Evolutionary conservation across 2,329 filamentous ascomycete species (phyloP), one percentile per base, ranked within the genome.

Genomic region (Exophiala sp.): DNA sequence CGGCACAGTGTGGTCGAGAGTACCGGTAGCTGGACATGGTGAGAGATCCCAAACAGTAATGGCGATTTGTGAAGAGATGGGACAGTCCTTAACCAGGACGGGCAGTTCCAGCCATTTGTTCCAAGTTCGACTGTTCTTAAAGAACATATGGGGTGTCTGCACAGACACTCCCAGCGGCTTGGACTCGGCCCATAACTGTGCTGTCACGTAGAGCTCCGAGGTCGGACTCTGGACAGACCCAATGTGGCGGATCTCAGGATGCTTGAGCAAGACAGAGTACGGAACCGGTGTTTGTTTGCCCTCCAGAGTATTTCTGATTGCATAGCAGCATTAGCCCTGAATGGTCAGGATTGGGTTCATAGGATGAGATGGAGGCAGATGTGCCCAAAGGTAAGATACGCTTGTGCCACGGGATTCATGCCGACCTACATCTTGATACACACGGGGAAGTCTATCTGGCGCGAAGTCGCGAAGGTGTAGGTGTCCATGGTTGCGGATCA

Each of bases 11-110:
- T 95, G 88, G 14, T 82, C 82, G 48, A 84, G 77, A 3, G 83
- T 80, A 10, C 80, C 80, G 30, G 80, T 75, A 3, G 82, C 83
- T 9, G 86, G 87, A 9, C 83, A 81, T 0, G 90, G 88, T 1
- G 88, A 94, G 13, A 96, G 69, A 64, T 98, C 94, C 93, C 93
- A 98, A 50, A 97, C 72, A 0, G 94, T 98, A 52, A 98, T 88
- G 16, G 90, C 90, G 29, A 98, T 77, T 63, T 88, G 86, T 1
- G 90, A 82, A 61, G 88, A 87, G 37, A 83, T 73, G 0, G 93
- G 90, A 1, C 95, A 78, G 51, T 85, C 84, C 55, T 86, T 83
- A 67, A 96, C 93, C 3, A 82, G 79, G 54, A 97, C 82, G 0
- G 93, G 91, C 32, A 98, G 73, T 24, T 85, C 82, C 22, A 98